Base-by-base conservation (phyloP, 2,329 filamentous ascomycete genomes). In the Aspergillus cejpii region DNA sequence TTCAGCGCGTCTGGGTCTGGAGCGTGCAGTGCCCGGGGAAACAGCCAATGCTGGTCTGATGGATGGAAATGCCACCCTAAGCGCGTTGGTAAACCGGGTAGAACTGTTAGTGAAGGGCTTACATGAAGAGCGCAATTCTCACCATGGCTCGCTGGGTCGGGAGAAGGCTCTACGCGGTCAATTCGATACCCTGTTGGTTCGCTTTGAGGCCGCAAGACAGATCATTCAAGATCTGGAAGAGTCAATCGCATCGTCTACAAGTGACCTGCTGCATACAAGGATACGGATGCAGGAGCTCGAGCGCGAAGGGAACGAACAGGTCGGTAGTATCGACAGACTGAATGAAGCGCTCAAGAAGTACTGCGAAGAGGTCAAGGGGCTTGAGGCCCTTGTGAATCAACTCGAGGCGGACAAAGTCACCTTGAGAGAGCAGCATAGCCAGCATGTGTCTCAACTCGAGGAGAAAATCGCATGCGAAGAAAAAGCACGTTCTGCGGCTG, bases 241-340 rank as follows among this genome's bases (percentile, higher is more conserved):
- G 8, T 58, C 61, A 1, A 62, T 68, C 26, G 63, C 69, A 27
- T 61, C 63, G n/a, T 67, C 69, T n/a, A 65, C 68, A 4, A 61
- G 67, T 17, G 69, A 74, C 42, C 68, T 73, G 61, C 58, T 72
- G 4, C 64, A 70, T 36, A 62, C 65, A n/a, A 59, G 70, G 34
- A 69, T 71, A 58, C 59, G 63, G 37, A 63, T 69, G 51, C 68
- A 70, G 47, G 61, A 64, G 7, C 56, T 73, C 23, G 71, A 72
- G 46, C 58, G 55, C 27, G 64, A 72, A 49, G 56, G 63, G 19
- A 50, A 64, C 6, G 65, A 71, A 37, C 65, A 73, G 40, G 62
- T 61, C 12, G 51, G 66, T 23, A 66, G 71, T 41, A 69, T 73
- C 48, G 56, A 61, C 31, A 64, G 65, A 47, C 60, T 74, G 20